Percentiles rank a stretch among this genome's conserved stretches.
These are phyloP conservation scores for Fusarium setosum DNA, from an alignment of 2,329 filamentous ascomycete genomes.

Conservation along the genomic window DNA sequence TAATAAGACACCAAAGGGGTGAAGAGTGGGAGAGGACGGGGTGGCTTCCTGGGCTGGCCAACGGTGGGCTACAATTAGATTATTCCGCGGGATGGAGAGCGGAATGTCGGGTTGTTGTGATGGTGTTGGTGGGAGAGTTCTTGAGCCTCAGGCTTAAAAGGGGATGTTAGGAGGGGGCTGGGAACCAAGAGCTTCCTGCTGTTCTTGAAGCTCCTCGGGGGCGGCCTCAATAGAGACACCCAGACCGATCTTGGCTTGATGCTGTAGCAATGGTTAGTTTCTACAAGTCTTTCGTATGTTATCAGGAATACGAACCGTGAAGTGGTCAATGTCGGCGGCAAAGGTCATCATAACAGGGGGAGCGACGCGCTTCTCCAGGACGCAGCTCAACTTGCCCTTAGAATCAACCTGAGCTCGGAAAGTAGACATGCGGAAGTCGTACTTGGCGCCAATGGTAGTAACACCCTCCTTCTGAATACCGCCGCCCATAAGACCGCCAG, in stretches of 20 bases:
- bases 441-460: constrained; percentile 94
- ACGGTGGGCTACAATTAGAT: constrained; percentile 43
- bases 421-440: constrained; percentile 95
- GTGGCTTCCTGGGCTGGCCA: constrained; percentile 36
- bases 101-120: constrained; percentile 31
- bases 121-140: constrained; percentile 29
- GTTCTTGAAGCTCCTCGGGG: constrained; percentile 87
- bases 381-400: constrained; percentile 89
- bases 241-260: constrained; percentile 93
- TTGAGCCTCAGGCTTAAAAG: constrained; percentile 61
- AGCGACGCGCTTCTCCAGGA: constrained; percentile 95
- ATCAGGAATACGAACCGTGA: constrained; percentile 74
- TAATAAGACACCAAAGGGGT: constrained; percentile 46
- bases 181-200: constrained; percentile 73
- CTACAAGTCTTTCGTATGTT: background rate
- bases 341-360: constrained; percentile 94
- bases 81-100: constrained; percentile 38
- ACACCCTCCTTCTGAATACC: constrained; percentile 85
- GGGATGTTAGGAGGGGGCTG: constrained; percentile 69
- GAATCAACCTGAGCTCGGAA: constrained; percentile 98
- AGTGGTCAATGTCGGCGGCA: constrained; percentile 95
- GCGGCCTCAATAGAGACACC: constrained; percentile 91
- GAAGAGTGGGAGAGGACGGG: constrained; percentile 30
- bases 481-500: constrained; percentile 79
- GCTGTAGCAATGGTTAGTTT: constrained; percentile 65